Percentiles rank a stretch among this genome's conserved stretches.
phyloP scores from a whole-genome alignment of 768 basidiomycete species.

The Calvatia gigantea region DNA sequence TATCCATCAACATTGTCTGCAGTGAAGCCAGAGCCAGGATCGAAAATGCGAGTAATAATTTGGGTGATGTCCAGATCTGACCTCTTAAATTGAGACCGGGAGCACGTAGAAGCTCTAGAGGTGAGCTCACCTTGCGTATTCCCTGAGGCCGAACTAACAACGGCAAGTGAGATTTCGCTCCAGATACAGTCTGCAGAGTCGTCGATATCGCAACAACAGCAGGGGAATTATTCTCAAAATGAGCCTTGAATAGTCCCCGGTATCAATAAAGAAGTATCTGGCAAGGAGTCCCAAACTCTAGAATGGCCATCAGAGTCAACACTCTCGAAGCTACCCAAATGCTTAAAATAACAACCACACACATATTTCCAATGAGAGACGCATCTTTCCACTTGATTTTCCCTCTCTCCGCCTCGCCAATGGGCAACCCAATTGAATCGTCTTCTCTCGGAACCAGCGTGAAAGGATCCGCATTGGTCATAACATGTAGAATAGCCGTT shows the following conservation, averaged over 20 bases:
- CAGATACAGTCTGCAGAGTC: conserved; percentile 62
- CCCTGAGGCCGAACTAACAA: conserved; percentile 73
- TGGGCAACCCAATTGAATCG: conserved; percentile 80
- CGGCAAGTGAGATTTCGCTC: conserved; percentile 75
- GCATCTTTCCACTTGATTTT: conserved; percentile 84
- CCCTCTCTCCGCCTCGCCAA: conserved; percentile 79
- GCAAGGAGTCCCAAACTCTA: conserved; percentile 70
- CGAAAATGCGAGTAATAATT: conserved; percentile 75
- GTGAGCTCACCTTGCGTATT: conserved; percentile 64
- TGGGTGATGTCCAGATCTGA: conserved; percentile 89
- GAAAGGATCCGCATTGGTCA: conserved; percentile 82
- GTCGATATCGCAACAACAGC: conserved; percentile 48
- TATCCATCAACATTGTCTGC: conserved; percentile 66
- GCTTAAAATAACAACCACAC: too few species aligned
- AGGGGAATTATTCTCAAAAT: conserved; percentile 32
- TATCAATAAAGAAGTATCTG: conserved; percentile 76
- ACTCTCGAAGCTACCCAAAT: not conserved
- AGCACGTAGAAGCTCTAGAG: not conserved
- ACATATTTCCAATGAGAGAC: conserved; percentile 87
- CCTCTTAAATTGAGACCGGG: conserved; percentile 4
- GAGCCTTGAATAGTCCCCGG: conserved; percentile 53
- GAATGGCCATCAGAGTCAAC: not conserved
- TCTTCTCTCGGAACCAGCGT: conserved; percentile 81
- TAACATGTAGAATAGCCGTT: conserved; percentile 83
- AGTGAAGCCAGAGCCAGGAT: conserved; percentile 54